A percentile compares a stretch with the other conserved stretches of the same genome.
phyloP scores from a whole-genome alignment of 148 eudicot genomes.

The Linanthus parryae region DNA sequence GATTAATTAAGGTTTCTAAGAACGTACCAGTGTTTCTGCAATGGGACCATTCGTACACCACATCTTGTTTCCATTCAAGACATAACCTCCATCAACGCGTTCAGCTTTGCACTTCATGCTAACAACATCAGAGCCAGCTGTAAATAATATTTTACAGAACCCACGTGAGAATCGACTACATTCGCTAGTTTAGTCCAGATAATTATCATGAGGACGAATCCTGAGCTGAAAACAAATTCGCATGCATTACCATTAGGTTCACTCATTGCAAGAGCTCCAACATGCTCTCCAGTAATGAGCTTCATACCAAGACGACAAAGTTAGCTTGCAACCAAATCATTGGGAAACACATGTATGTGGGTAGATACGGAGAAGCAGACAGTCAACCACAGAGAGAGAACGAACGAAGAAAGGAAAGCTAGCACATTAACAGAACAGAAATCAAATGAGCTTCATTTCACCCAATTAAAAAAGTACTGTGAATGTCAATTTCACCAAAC shows the following conservation, averaged over 20 bases:
- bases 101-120: slow-evolving; percentile 99
- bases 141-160: slow-evolving; percentile 5
- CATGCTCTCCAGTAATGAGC: slow-evolving; percentile 98
- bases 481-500: neutral
- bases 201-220: neutral
- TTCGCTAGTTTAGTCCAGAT: too few relatives aligned
- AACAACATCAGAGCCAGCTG: slow-evolving; percentile 99
- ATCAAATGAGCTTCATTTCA: too few relatives aligned
- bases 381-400: neutral
- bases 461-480: neutral
- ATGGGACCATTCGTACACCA: slow-evolving; percentile 99
- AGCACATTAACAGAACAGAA: too few relatives aligned
- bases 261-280: slow-evolving; percentile 99
- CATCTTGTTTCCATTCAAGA: slow-evolving; percentile 96
- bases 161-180: too few relatives aligned
- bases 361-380: neutral
- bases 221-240: slow-evolving; percentile 5
- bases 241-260: slow-evolving; percentile 81
- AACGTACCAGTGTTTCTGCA: slow-evolving; percentile 83
- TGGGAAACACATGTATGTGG: neutral
- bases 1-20: too few relatives aligned
- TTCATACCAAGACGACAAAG: slow-evolving; percentile 24
- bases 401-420: neutral
- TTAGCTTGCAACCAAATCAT: slow-evolving; percentile 6
- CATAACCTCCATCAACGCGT: slow-evolving; percentile 76